Base-by-base conservation (phyloP, 2,329 filamentous ascomycete genomes). In the Lecanicillium sp. region DNA sequence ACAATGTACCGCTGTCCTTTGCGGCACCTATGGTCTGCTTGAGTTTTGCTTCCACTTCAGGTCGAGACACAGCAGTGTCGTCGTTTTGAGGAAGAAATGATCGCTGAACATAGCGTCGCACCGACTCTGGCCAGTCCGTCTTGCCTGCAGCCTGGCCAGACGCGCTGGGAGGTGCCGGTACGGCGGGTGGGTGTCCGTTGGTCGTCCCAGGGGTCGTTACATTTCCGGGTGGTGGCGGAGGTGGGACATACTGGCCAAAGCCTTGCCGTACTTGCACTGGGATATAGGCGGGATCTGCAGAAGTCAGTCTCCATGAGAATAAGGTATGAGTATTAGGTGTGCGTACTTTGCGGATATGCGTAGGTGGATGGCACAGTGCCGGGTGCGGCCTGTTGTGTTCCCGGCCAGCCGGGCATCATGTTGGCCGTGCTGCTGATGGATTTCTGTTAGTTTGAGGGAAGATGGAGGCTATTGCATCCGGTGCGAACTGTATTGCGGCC, bases 41-140 rank as follows among this genome's bases (percentile, higher is more conserved):
- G 46, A 98, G 68, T 55, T 88, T 94, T 43, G 70, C 68, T 59
- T 95, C 84, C 71, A 95, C 83, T 41, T 94, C 87, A 38, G 71
- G 53, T 38, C 75, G 73, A 36, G 67, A 59, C 33, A 89, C 75
- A 29, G 74, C 71, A 5, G 72, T 53, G 45, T 84, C 72, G 47
- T 80, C 67, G 55, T 88, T 85, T 42, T 79, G 75, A 18, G 78
- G 75, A 36, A 85, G 78, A 57, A 96, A 96, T 18, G 88, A 89
- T 54, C 88, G 80, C 53, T 88, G 83, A 22, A 96, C 90, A 64
- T 95, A 96, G 48, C 74, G 70, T 51, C 88, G 84, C 43, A 96
- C 86, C n/a, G 82, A 76, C 31, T 76, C 68, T 22, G 88, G 81
- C 82, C 87, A 96, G 50, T 83, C 78, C 51, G 83, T 80, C 65